Evolutionary conservation across 1,284 basidiomycete species (phyloP), one percentile per base, ranked within the genome.

Genomic region (Trichosporon coremiiforme): DNA sequence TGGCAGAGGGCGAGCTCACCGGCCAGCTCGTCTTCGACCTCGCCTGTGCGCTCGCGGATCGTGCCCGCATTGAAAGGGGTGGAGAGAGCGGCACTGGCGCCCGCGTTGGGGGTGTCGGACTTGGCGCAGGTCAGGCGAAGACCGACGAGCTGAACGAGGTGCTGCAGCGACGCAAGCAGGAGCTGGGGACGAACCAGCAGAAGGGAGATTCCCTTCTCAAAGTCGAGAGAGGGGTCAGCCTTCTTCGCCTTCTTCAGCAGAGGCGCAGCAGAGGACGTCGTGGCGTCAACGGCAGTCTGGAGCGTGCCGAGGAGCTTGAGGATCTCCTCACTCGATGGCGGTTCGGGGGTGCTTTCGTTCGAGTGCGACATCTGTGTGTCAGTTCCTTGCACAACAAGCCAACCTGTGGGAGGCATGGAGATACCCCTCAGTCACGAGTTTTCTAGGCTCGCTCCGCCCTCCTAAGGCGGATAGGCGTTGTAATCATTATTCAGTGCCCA

Each of bases 101-200:
- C 62, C 15, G 68, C 70, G 36, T 75, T 70, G 9, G 72, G 66
- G 10, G 66, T 50, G 41, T 55, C 63, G 13, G 55, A 36, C 15
- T 60, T 36, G 9, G 67, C 33, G 7, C 70, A 66, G 2, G 73
- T 66, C 1, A 81, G 72, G 9, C 77, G 74, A 12, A 91, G 88
- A 7, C 91, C 87, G 64, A 90, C 87, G 36, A 95, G 83, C 20
- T 98, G 87, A 22, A 90, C 87, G 55, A 98, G 86, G 17, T 94
- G 91, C 68, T 96, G 94, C 8, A 98, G 85, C 80, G 98, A 98
- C 1, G 90, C 91, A 12, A 98, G 84, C 74, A 98, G 87, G 13
- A 92, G 83, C 69, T 95, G 89, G 75, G 95, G 91, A 83, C 98
- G 96, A 68, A 95, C 85, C 2, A 92, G 91, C 17, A 99, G 86